Percentiles rank a stretch among this genome's conserved stretches.
Evolutionary conservation across 768 basidiomycete genomes (phyloP).

Genomic region (Hypholoma fasciculare): DNA sequence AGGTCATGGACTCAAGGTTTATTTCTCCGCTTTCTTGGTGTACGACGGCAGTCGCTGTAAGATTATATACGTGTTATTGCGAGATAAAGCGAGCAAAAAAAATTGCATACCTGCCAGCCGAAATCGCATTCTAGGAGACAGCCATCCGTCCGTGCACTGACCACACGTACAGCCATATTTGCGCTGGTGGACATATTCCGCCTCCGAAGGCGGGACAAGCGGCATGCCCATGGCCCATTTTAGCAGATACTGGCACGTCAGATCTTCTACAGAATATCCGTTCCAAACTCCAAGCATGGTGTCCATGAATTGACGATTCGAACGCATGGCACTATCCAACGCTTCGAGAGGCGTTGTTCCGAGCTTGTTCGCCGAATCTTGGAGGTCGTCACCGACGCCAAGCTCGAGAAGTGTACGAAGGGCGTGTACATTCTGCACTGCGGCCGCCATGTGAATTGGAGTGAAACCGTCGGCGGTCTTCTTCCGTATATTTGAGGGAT

Average conservation of each 20-base stretch:
- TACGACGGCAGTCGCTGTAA: background rate
- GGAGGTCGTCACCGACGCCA: constrained; percentile 5
- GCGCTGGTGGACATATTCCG: constrained; percentile 15
- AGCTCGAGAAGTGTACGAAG: constrained; percentile 5
- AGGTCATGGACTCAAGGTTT: background rate
- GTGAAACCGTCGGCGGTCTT: constrained; percentile 3
- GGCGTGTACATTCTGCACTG: constrained; percentile 1
- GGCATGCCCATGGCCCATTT: constrained; percentile 1
- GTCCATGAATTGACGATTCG: background rate
- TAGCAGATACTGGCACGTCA: constrained; percentile 5
- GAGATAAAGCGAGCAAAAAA: too few relatives aligned
- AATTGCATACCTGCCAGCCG: constrained; percentile 11
- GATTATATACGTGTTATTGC: too few relatives aligned
- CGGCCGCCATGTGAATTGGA: constrained; percentile 7
- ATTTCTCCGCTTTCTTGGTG: too few relatives aligned
- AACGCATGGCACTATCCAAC: constrained; percentile 1
- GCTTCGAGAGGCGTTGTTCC: constrained; percentile 11
- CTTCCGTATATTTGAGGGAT: constrained; percentile 3
- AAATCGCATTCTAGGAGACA: constrained; percentile 14
- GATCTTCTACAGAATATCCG: constrained; percentile 6
- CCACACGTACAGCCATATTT: constrained; percentile 25
- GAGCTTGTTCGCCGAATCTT: background rate
- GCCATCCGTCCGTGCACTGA: constrained; percentile 19
- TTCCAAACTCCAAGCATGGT: background rate
- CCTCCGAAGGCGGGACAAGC: background rate